Evolutionary conservation across 441 rosid genomes (phyloP).

Genomic region (Syzygium malaccense): DNA sequence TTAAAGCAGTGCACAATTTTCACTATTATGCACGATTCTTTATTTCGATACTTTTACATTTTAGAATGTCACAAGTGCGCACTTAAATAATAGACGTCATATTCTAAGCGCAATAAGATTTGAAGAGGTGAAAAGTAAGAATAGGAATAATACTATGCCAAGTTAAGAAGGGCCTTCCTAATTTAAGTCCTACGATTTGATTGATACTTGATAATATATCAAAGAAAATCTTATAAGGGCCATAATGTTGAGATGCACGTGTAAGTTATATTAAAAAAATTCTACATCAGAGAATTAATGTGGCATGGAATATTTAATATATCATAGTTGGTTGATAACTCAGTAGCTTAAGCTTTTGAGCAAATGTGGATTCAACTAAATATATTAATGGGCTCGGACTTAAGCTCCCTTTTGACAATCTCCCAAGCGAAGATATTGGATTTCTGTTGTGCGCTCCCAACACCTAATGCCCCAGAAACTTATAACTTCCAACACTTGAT

Average conservation of each 20-base stretch:
- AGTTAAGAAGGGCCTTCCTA: neutral
- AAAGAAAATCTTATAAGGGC: neutral
- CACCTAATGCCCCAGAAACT: neutral
- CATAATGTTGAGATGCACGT: no score
- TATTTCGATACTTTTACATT: neutral
- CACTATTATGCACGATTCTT: neutral
- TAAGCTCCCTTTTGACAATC: no score
- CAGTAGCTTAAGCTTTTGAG: no score
- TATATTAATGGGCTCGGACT: no score
- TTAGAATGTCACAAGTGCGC: neutral
- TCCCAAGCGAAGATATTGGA: no score
- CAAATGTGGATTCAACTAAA: no score
- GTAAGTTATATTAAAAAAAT: no score
- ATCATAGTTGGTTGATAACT: no score
- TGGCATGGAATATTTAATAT: no score
- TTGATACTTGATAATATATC: neutral
- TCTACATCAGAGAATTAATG: no score
- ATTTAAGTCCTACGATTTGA: neutral
- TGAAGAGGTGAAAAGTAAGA: neutral
- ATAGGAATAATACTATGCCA: neutral
- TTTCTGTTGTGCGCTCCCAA: no score
- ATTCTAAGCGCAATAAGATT: neutral
- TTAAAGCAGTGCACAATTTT: neutral
- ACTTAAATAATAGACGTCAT: neutral
- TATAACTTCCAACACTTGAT: neutral